Base-by-base conservation (phyloP, 2,329 filamentous ascomycete species). In the Colletotrichum magnum region DNA sequence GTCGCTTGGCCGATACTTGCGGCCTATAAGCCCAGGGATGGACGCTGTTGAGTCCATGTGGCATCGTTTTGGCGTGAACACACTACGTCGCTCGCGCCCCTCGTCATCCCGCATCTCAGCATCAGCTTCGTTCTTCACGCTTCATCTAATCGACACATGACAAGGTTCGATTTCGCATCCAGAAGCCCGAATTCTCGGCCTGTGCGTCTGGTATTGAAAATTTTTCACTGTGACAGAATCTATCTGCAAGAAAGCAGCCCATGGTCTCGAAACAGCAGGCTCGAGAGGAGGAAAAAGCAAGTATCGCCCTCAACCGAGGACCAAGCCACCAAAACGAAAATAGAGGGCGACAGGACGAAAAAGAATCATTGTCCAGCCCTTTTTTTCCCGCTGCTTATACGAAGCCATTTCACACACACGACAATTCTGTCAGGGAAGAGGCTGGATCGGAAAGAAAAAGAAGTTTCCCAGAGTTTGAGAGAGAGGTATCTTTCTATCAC, bases 401-500 rank as follows among this genome's bases (percentile, higher is more conserved):
- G 43, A 32, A 9, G 21, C 47, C n/a, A 6, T 36, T 10, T 10
- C 3, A 9, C 47, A 50, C 45, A 9, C 21, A 21, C n/a, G 47
- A 21, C 4, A 5, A 24, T 13, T 50, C 24, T 4, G 7, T 21
- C 47, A 50, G 47, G 21, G 45, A 60, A 60, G 48, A 43, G 3
- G 13, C 16, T 43, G 41, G 15, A n/a, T 36, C 9, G 32, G 32
- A 36, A 36, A 36, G 32, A 43, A 58, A 26, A 6, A 5, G 10
- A 15, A 41, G 24, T 28, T 32, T 4, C 18, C 48, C 4, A 24
- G 18, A 15, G 21, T 47, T 47, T 36, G 52, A 54, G 39, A 57
- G 62, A 69, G 57, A 61, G 62, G 66, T 66, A 69, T 69, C 56
- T 51, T 21, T 66, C 62, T 66, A 61, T 66, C 50, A 36, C 18